phyloP scores from a whole-genome alignment of 2,329 filamentous ascomycete species.

The Ophiostoma tasmaniense region DNA sequence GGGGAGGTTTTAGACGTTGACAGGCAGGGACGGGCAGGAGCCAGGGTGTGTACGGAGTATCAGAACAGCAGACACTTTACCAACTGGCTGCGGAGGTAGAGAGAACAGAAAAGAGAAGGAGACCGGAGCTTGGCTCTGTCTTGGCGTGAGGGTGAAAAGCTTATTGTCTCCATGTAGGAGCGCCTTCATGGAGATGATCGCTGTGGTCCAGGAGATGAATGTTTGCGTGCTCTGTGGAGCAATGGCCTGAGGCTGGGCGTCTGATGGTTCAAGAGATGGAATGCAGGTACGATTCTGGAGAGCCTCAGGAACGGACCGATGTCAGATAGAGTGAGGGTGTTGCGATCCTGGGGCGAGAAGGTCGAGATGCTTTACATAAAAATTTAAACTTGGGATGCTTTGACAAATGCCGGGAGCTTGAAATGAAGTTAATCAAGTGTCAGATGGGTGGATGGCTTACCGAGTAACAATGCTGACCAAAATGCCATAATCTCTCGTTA shows the following conservation, averaged over 20 bases:
- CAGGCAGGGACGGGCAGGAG: not conserved
- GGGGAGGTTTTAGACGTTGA: not conserved
- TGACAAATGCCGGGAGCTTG: not conserved
- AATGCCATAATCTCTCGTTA: not conserved
- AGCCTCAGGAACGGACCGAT: not conserved
- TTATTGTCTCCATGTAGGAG: not conserved
- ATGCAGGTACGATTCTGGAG: not conserved
- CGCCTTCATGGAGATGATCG: not conserved
- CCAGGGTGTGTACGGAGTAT: not conserved
- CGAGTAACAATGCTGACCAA: not conserved
- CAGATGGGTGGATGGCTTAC: not conserved
- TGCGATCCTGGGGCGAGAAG: not conserved
- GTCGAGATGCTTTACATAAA: not conserved
- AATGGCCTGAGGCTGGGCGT: not conserved
- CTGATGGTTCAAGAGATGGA: not conserved
- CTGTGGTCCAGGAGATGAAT: not conserved
- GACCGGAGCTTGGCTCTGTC: not conserved
- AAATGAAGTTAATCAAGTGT: not conserved
- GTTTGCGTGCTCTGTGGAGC: not conserved
- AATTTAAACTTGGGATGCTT: not conserved
- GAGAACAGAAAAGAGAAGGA: not conserved
- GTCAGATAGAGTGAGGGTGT: not conserved
- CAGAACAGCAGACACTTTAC: not conserved
- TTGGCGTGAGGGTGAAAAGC: not conserved
- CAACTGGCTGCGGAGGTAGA: no score